Percentiles rank a stretch among this genome's conserved stretches.
Evolutionary conservation across 306 rosid genomes (phyloP).

Genomic region (Vigna reflexopilosa): DNA sequence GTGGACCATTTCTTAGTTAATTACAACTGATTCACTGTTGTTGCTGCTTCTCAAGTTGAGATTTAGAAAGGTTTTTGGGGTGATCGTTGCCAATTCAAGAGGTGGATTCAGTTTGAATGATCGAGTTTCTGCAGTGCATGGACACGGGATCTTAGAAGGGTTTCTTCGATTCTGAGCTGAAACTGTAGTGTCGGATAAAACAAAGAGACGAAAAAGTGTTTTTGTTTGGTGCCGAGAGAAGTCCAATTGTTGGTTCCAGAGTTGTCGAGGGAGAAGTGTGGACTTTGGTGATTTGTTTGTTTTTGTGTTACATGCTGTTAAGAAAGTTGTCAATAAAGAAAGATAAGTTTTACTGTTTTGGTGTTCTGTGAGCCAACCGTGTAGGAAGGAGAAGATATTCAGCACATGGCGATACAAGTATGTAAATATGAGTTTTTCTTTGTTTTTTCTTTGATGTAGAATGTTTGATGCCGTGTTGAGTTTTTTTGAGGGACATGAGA

Average conservation of each 20-base stretch:
- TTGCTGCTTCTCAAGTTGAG: not conserved
- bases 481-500: slow-evolving; percentile 1
- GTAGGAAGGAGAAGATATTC: slow-evolving; percentile 25
- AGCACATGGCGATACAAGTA: slow-evolving; percentile 60
- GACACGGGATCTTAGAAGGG: slow-evolving; percentile 29
- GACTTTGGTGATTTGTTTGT: slow-evolving; percentile 10
- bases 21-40: not conserved
- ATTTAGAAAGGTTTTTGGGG: not conserved
- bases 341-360: not conserved
- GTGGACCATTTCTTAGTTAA: not conserved
- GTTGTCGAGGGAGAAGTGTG: not conserved
- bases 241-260: slow-evolving; percentile 11
- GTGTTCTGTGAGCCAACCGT: not conserved
- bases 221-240: slow-evolving; percentile 9
- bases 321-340: slow-evolving; percentile 10
- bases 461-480: not conserved
- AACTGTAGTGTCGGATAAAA: not conserved
- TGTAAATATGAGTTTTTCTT: slow-evolving; percentile 34
- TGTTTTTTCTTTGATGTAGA: not conserved
- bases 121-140: not conserved
- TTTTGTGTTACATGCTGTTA: slow-evolving; percentile 11
- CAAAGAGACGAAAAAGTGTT: not conserved
- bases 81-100: not conserved
- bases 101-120: slow-evolving; percentile 14
- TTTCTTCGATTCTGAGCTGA: slow-evolving; percentile 28